Conservation (phyloP, 2,329 filamentous ascomycete genomes). For the Clonostachys byssicola region DNA sequence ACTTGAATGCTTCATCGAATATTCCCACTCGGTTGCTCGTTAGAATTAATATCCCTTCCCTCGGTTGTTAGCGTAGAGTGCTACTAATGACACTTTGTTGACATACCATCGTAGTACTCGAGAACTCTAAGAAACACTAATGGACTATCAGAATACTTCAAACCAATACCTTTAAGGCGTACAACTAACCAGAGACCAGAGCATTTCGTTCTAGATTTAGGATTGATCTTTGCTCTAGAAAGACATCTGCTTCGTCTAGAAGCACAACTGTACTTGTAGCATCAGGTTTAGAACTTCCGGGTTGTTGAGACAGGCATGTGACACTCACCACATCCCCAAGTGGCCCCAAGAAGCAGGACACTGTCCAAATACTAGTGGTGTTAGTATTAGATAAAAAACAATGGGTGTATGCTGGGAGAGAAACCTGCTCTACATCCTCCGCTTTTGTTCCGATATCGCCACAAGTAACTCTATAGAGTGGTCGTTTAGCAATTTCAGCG, state of each 20-base stretch:
- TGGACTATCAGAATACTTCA: too few species aligned
- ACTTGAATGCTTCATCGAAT: constrained; percentile 29
- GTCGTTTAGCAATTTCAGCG: constrained; percentile 32
- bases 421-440: constrained; percentile 27
- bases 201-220: constrained; percentile 24
- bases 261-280: constrained; percentile 15
- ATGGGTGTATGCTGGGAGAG: neutral
- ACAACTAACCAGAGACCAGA: constrained; percentile 36
- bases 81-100: too few species aligned
- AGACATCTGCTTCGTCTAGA: constrained; percentile 30
- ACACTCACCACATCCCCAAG: too few species aligned
- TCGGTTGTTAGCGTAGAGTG: too few species aligned
- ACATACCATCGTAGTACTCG: neutral
- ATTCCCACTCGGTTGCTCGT: constrained; percentile 26
- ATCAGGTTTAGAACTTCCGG: too few species aligned
- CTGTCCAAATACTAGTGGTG: neutral
- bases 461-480: constrained; percentile 43
- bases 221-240: constrained; percentile 20
- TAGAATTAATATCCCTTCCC: constrained; percentile 19
- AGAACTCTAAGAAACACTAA: neutral
- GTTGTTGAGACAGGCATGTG: too few species aligned
- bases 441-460: constrained; percentile 39
- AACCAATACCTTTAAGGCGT: constrained; percentile 29
- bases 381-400: neutral
- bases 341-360: too few species aligned